Conservation (phyloP, 2,329 filamentous ascomycete genomes). For the Trichoderma breve region DNA sequence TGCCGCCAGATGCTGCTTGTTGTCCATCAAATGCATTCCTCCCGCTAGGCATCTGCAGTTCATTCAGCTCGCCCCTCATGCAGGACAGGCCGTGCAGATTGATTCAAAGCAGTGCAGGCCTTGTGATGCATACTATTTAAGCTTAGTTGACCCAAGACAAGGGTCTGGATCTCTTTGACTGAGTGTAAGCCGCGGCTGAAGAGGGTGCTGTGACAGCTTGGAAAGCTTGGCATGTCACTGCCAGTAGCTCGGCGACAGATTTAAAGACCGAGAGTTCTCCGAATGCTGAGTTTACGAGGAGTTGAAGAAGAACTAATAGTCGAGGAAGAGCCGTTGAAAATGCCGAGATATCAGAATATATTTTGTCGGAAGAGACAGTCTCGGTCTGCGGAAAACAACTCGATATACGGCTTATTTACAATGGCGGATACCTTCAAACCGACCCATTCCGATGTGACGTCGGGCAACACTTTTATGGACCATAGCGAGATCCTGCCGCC, state of each 20-base stretch:
- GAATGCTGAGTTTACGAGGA: not conserved
- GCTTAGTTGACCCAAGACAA: not conserved
- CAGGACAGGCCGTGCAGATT: not conserved
- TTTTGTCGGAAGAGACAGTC: not conserved
- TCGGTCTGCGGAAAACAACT: not conserved
- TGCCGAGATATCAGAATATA: not conserved
- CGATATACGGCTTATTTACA: not conserved
- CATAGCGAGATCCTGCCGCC: not conserved
- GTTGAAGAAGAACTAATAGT: not conserved
- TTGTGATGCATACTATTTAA: slow-evolving; percentile 11
- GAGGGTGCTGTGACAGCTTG: not conserved
- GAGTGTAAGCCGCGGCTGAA: not conserved
- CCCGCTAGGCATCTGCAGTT: not conserved
- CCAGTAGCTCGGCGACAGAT: slow-evolving; percentile 6
- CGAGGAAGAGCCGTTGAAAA: not conserved
- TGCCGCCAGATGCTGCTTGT: not conserved
- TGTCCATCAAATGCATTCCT: not conserved
- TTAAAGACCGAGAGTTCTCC: not conserved
- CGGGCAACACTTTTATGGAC: not conserved
- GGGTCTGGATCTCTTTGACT: not conserved
- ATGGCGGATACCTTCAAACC: not conserved
- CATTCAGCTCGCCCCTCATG: not conserved
- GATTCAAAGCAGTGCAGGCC: not conserved
- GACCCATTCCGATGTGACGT: not conserved
- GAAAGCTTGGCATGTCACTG: not conserved